Evolutionary conservation across 2,329 filamentous ascomycete species (phyloP), one percentile per base, ranked within the genome.

Genomic region (Alternaria tenuissima): DNA sequence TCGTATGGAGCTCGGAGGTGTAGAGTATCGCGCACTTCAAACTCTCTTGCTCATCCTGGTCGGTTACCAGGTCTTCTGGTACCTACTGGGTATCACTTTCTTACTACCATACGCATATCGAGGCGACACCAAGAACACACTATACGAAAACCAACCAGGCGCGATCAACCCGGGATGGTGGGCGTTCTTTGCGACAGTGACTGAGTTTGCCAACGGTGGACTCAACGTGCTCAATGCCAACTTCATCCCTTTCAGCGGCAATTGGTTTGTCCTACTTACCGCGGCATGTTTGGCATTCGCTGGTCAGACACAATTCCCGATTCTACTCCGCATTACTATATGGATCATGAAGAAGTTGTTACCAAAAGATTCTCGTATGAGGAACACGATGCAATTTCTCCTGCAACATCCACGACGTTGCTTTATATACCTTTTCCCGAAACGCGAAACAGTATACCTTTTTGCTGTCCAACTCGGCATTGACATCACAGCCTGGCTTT

Each of bases 401-500:
- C 82, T 90, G 11, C 83, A 89, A 52, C 86, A 90, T 70, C 88
- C 87, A 0, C 82, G 87, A 46, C 80, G 88, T 7, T 89, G 87
- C 65, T 89, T 87, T 67, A 89, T 87, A 0, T 86, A 87, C 22
- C 79, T 92, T 1, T 91, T 91, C 65, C 88, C 89, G 0, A 81
- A 83, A 3, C 81, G 84, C 0, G 85, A 86, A 51, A 91, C 89
- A 0, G 90, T 88, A 86, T 90, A 88, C 81, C 81, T 91, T 0
- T 76, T 90, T 9, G 85, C 84, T 48, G 87, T 89, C 61, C 81
- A 91, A 7, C 71, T 89, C 4, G 66, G 84, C 12, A 83, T 90
- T 16, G 90, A 90, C 57, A 82, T 84, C 0, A 82, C 87, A 18
- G 87, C 90, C 65, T 91, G 88, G 89, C 80, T 85, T 0, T 84